These are phyloP conservation scores for Aspergillus sp. DNA, from an alignment of 2,329 filamentous ascomycete genomes.

Conservation along the genomic window DNA sequence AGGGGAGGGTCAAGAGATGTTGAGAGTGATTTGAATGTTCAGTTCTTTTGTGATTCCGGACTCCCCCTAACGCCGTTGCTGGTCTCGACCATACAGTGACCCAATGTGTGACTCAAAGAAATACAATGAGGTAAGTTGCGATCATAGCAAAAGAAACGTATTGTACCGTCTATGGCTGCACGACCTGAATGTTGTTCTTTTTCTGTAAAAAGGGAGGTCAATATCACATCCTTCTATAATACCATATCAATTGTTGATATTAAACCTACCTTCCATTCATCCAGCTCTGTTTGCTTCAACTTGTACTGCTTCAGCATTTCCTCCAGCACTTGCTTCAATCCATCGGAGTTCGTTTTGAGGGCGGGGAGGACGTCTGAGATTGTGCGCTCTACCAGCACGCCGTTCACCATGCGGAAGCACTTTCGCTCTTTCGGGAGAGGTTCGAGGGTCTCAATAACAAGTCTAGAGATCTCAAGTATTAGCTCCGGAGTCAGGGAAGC, in stretches of 20 bases:
- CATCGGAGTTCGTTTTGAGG: conserved; percentile 87
- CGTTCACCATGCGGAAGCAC: conserved; percentile 98
- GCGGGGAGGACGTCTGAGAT: conserved; percentile 88
- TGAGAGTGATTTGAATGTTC: neutral
- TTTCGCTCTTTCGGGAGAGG: conserved; percentile 80
- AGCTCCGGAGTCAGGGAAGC: conserved; percentile 2
- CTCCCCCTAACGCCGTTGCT: conserved; percentile 3
- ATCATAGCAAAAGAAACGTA: neutral
- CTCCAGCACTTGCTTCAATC: conserved; percentile 86
- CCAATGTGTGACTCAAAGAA: neutral
- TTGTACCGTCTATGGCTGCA: conserved; percentile 32
- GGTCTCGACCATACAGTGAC: neutral
- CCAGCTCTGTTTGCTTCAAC: conserved; percentile 85
- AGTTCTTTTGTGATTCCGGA: neutral
- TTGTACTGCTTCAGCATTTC: conserved; percentile 97
- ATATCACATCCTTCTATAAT: neutral
- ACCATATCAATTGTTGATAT: neutral
- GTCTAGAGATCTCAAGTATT: conserved; percentile 46
- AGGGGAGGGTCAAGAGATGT: neutral
- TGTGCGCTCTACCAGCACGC: conserved; percentile 87
- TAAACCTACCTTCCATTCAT: conserved; percentile 86
- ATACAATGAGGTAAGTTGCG: neutral
- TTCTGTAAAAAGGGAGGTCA: conserved; percentile 27
- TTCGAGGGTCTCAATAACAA: conserved; percentile 85
- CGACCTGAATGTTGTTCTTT: conserved; percentile 45